Base-by-base conservation (phyloP, 1,284 basidiomycete genomes). In the Puccinia brachypodii region DNA sequence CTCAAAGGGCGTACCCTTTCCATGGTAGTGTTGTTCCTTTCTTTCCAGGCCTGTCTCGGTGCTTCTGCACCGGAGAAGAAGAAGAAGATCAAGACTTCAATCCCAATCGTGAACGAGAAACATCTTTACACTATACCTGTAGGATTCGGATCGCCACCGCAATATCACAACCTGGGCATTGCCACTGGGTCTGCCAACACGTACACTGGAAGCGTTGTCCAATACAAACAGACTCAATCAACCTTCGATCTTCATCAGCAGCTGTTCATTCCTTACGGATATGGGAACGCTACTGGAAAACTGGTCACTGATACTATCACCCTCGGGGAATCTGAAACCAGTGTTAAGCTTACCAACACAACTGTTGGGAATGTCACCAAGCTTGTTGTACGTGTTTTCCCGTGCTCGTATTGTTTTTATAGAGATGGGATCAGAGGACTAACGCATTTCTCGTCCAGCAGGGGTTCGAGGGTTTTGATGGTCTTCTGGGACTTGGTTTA, bases 131-230 rank as follows among this genome's bases (percentile, higher is more conserved):
- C 80, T 31, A 53, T 76, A 50, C 36, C 58, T 28, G 64, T 82
- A 13, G 80, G 80, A 56, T 68, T 82, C 73, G 80, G 80, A 38
- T 68, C 72, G 47, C 80, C 80, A 14, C 80, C 80, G 6, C 56
- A 62, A 25, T 66, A 47, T 75, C 80, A 82, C 28, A 50, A 33
- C n/a, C 72, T 82, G 38, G 80, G 80, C 28, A 69, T 82, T 31
- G 80, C 80, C 4, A 82, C 80, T 14, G 80, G 80, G 9, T 82
- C 80, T 56, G 72, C 80, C 42, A 82, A 82, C 58, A 82, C 80
- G 16, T 76, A 74, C 36, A 58, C 73, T 14, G 80, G 80, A 68
- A 76, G 22, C 60, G 33, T 73, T n/a, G 31, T 56, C n/a, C n/a
- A 56, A 36, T 82, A 74, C n/a, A 60, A 75, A 76, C 22, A 33